Conservation (phyloP, 225 moss, liverwort and hornwort species). For the Neckera pumila region DNA sequence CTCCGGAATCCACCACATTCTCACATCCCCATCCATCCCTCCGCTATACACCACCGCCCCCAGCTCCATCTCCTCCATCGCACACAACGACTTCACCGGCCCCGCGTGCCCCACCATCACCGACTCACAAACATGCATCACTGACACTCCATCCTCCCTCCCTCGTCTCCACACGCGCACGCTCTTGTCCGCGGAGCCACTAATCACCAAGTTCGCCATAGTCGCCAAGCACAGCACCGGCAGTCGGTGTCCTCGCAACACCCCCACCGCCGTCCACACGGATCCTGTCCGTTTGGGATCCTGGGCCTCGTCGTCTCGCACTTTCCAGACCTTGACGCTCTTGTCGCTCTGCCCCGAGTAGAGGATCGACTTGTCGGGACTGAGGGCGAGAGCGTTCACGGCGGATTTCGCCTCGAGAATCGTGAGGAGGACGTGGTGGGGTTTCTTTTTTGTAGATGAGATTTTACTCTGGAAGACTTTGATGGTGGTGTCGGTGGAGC, state of each 20-base stretch:
- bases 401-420: slow-evolving; percentile 19
- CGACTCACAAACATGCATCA: background rate
- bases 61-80: slow-evolving; percentile 3
- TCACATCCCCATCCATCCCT: slow-evolving; percentile 32
- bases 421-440: slow-evolving; percentile 1
- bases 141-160: background rate
- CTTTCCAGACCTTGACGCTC: slow-evolving; percentile 18
- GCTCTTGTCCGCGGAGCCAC: slow-evolving; percentile 43
- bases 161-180: slow-evolving; percentile 30
- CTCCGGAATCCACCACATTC: slow-evolving; percentile 36
- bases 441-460: background rate
- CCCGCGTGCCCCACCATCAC: slow-evolving; percentile 24
- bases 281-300: background rate
- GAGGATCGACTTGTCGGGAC: slow-evolving; percentile 3
- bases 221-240: slow-evolving; percentile 20
- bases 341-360: slow-evolving; percentile 41
- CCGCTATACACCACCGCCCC: slow-evolving; percentile 35
- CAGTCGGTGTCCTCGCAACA: slow-evolving; percentile 27
- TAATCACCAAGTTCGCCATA: slow-evolving; percentile 12
- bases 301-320: background rate
- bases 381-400: slow-evolving; percentile 41
- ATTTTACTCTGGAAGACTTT: slow-evolving; percentile 7
- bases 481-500: slow-evolving; percentile 41
- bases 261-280: background rate
- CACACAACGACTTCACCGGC: slow-evolving; percentile 29